Evolutionary conservation across 1,284 basidiomycete species (phyloP).

Genomic region (Trametes versicolor): DNA sequence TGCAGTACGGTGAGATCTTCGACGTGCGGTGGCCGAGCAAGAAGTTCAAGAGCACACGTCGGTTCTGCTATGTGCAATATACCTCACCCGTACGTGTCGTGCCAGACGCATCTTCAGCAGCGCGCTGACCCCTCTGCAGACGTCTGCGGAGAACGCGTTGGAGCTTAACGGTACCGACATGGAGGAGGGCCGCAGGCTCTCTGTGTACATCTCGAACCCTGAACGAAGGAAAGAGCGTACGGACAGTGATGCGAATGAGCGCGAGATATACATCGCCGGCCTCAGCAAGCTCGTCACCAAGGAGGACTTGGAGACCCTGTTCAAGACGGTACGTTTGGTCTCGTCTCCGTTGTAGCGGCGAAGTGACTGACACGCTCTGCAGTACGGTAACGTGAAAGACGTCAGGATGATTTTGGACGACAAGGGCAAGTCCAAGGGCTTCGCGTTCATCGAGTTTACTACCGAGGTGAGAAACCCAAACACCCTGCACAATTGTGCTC

Average conservation of each 20-base stretch:
- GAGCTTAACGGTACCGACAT: constrained; percentile 82
- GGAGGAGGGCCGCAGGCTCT: constrained; percentile 72
- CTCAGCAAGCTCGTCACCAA: constrained; percentile 80
- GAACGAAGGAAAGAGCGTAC: constrained; percentile 87
- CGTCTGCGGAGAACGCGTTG: constrained; percentile 80
- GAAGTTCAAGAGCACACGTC: constrained; percentile 88
- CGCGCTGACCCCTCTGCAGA: constrained; percentile 48
- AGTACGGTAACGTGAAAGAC: constrained; percentile 87
- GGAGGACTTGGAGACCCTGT: constrained; percentile 79
- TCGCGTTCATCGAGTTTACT: constrained; percentile 94
- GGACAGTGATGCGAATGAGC: constrained; percentile 84
- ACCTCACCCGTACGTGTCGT: constrained; percentile 74
- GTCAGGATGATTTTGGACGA: constrained; percentile 83
- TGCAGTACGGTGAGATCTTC: constrained; percentile 88
- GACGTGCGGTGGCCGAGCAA: constrained; percentile 99
- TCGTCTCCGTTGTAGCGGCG: background rate
- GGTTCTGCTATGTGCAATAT: constrained; percentile 97
- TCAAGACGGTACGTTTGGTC: constrained; percentile 65
- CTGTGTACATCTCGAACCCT: constrained; percentile 92
- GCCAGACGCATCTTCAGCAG: background rate
- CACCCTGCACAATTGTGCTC: background rate
- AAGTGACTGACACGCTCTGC: constrained; percentile 21
- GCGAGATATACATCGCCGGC: constrained; percentile 88
- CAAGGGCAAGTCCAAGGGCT: constrained; percentile 81
- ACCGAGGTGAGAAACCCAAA: constrained; percentile 68